A percentile compares a stretch with the other conserved stretches of the same genome.
Evolutionary conservation across 2,329 filamentous ascomycete species (phyloP).

Genomic region (Apiospora arundinis): DNA sequence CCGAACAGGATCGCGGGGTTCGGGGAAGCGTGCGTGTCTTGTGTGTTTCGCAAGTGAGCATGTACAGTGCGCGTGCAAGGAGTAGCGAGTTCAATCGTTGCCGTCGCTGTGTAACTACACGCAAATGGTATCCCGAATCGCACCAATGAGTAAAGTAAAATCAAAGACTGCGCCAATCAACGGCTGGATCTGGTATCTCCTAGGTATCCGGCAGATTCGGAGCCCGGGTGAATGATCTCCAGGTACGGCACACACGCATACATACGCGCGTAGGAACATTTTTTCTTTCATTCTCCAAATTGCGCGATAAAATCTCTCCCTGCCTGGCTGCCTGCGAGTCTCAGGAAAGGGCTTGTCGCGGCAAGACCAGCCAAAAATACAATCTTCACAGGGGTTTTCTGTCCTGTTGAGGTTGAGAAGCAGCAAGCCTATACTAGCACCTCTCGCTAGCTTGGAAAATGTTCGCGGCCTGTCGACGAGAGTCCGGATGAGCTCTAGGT

Average conservation of each 20-base stretch:
- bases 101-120: too few species aligned
- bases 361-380: background rate
- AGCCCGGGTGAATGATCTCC: constrained; percentile 6
- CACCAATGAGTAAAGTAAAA: too few species aligned
- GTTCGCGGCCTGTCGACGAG: background rate
- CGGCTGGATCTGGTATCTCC: background rate
- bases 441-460: background rate
- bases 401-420: background rate
- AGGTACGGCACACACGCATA: background rate
- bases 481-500: background rate
- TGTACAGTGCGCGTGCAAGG: background rate
- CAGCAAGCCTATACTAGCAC: background rate
- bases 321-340: background rate
- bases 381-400: background rate
- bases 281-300: too few species aligned
- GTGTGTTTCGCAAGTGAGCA: background rate
- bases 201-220: background rate
- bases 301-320: background rate
- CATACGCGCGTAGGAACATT: background rate
- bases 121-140: too few species aligned
- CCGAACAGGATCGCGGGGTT: background rate
- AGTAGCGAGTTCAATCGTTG: background rate
- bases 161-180: background rate
- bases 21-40: background rate
- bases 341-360: background rate